These are phyloP conservation scores for Talaromyces ruber DNA, from an alignment of 495 filamentous ascomycete species.

Conservation along the genomic window DNA sequence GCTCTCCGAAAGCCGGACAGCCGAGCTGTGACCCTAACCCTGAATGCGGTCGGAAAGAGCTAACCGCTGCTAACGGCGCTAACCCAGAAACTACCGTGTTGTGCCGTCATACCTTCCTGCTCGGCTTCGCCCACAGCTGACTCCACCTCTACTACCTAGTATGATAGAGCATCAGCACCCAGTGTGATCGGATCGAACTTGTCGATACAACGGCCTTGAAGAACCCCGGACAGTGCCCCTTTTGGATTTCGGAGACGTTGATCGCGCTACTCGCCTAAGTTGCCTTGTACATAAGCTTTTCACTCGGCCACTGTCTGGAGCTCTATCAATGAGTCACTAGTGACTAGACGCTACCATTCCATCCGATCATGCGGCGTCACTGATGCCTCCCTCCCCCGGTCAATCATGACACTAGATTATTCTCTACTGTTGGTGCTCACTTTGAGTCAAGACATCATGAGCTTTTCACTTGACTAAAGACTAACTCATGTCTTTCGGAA, in stretches of 20 bases:
- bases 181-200: too few relatives aligned
- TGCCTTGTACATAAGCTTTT: not conserved
- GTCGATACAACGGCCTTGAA: not conserved
- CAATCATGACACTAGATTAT: conserved; percentile 40
- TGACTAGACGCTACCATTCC: not conserved
- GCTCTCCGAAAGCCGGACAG: not conserved
- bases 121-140: not conserved
- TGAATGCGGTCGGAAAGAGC: not conserved
- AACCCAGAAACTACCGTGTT: not conserved
- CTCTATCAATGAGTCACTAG: not conserved
- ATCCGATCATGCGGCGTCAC: conserved; percentile 8
- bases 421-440: conserved; percentile 25
- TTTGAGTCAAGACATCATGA: not conserved
- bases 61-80: not conserved
- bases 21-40: not conserved
- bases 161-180: too few relatives aligned
- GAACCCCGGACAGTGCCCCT: not conserved
- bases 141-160: conserved; percentile 1
- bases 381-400: conserved; percentile 7
- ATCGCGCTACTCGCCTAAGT: not conserved
- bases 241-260: not conserved
- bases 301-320: not conserved
- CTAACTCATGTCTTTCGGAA: conserved; percentile 26
- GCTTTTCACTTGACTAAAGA: not conserved
- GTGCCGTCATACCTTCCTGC: not conserved